Base-by-base conservation (phyloP, 352 stramenopile genomes). In the Phytophthora cryptogea region DNA sequence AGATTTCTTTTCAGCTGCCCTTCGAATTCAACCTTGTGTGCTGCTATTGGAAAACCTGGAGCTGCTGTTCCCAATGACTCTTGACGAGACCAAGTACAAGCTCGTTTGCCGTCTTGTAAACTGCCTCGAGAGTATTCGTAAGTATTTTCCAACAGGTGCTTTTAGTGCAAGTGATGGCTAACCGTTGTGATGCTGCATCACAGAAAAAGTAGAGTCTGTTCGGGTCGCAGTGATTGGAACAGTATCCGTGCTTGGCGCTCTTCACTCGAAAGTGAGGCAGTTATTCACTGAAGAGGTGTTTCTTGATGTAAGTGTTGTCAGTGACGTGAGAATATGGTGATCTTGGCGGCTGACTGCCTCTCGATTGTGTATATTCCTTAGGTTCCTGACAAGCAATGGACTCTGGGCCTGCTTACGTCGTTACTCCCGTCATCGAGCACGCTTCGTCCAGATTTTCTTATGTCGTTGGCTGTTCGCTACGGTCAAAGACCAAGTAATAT, bases 401-500 rank as follows among this genome's bases (percentile, higher is more conserved):
- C 69, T 17, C 35, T 80, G 3, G 55, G 61, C 0, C 54, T 94
- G 26, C 54, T 92, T 8, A 44, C 41, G 2, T 81, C 74, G 1
- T 59, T 91, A 17, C 43, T 86, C 7, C 78, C 80, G 2, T 31
- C 47, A 1, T 56, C 55, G 0, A 46, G 74, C 5, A n/a, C 55
- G 11, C 42, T 92, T 8, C 67, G 68, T 10, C 64, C 66, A 14
- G 70, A 85, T 39, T 74, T 87, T 54, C 71, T 86, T 8, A 58
- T 78, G 45, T 88, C 79, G 0, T 63, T 90, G 27, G 74, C 80
- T 5, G 72, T 91, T 37, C 86, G 86, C 3, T 90, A 88, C 52
- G 84, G 86, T n/a, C 86, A 95, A 43, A 74, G 76, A 30, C 83
- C 83, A 33, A 92, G 86, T 60, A 82, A 90, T 30, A 78, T 95